Base-by-base conservation (phyloP, 805 yeast species). In the Candida pseudofarinosa region DNA sequence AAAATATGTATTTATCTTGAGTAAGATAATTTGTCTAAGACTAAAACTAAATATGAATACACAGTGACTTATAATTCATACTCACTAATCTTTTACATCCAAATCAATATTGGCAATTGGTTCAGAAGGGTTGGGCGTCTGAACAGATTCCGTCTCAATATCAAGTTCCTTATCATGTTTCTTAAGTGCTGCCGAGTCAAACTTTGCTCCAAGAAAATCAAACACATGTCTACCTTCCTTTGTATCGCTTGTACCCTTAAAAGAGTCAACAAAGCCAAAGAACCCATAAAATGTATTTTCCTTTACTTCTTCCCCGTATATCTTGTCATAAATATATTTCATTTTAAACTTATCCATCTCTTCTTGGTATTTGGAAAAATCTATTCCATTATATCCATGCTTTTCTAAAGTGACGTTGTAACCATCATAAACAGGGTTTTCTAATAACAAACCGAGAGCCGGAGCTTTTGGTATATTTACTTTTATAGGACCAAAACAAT, bases 401-500 rank as follows among this genome's bases (percentile, higher is more conserved):
- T 80, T 80, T 47, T 76, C 74, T 52, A 89, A 72, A 58, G 80
- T 78, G 20, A 73, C 68, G 63, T 93, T 93, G 62, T 85, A 88
- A 12, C 86, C 83, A 38, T 86, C 95, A 60, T 88, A 93, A 10
- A 90, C 95, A 0, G 99, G 99, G 44, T 85, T 81, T 58, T 93
- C 98, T 46, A 93, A 74, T 40, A 93, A 68, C 43, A 93, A 71
- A 0, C 99, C 99, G 47, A 93, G 72, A 19, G 98, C 96, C 3
- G 99, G 99, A 0, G 98, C 99, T 64, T 93, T 93, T 43, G 99
- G 99, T 50, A 93, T 86, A 57, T 90, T 89, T 48, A 93, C 77
- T 56, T 83, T 86, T 33, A 76, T 76, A 1, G 79, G 73, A 4
- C 81, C 80, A 59, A 88, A 93, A 3, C 96, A 86, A 54, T 88